Evolutionary conservation across 2,329 filamentous ascomycete species (phyloP), one percentile per base, ranked within the genome.

Genomic region (Nothophoma quercina): DNA sequence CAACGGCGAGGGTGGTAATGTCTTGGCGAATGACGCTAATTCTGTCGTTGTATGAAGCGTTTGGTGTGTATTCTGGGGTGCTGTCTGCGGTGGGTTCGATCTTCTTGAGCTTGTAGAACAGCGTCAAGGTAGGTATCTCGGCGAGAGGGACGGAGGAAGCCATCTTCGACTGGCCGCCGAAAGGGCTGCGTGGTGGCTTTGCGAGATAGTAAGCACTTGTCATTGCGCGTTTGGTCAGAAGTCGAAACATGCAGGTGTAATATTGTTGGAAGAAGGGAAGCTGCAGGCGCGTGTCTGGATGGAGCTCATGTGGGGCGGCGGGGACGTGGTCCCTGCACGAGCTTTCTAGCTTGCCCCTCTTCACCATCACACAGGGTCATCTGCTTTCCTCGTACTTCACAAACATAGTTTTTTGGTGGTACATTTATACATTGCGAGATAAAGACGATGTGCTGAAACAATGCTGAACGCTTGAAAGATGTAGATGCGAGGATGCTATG

Each of bases 1-100:
- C 90, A 36, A 92, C 82, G 25, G 81, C 72, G 4, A 98, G 84
- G 12, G 81, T 86, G 12, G 93, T 97, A 73, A 98, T 96, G 73
- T 96, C 91, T 62, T 85, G 85, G 50, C 85, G 83, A 60, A 91
- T 81, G 29, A 93, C 77, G 36, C 84, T 85, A 64, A 97, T 81
- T 58, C 84, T 86, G 69, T 85, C 76, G 77, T 96, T 96, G 76
- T 59, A 64, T 9, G 54, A 25, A 15, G 63, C 55, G 2, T 62
- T 65, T 4, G 70, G 57, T 21, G 41, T 33, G 39, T 63, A 59
- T 4, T 52, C 21, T 16, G 60, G 35, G 18, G 56, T 42, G 33
- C 26, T 30, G 39, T 42, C 50, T 32, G 61, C 41, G n/a, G 55
- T 30, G 15, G 75, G 64, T 23, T 40, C 51, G 30, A 90, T 78